Conservation (phyloP, 768 basidiomycete genomes). For the Suillus alpinus region DNA sequence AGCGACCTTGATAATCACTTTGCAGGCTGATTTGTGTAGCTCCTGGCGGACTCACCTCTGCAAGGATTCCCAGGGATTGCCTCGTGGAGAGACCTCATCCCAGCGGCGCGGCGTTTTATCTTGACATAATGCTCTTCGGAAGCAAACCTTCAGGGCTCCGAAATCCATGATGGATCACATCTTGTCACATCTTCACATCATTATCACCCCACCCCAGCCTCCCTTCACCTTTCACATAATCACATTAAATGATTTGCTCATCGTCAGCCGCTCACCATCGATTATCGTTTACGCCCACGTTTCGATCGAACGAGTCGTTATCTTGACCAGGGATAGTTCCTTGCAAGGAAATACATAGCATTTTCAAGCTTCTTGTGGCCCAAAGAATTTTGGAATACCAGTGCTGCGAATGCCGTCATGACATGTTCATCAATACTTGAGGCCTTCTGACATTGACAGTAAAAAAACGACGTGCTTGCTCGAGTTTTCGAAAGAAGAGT, state of each 20-base stretch:
- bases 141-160: slow-evolving; percentile 1
- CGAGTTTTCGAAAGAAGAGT: background rate
- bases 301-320: background rate
- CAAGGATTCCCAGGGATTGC: background rate
- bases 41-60: background rate
- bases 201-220: background rate
- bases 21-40: background rate
- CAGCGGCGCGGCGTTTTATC: slow-evolving; percentile 4
- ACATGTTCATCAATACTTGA: background rate
- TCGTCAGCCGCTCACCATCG: background rate
- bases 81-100: slow-evolving; percentile 4
- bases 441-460: background rate
- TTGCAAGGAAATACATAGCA: background rate
- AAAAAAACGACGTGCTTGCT: background rate
- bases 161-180: background rate
- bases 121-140: background rate
- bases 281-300: background rate
- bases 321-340: background rate
- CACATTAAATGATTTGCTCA: background rate
- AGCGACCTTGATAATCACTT: background rate
- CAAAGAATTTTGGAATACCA: background rate
- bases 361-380: background rate
- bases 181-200: slow-evolving; percentile 1
- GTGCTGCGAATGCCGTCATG: background rate
- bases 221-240: slow-evolving; percentile 2